These are phyloP conservation scores for Leccinum boreale DNA, from an alignment of 768 basidiomycete genomes.

Conservation along the genomic window DNA sequence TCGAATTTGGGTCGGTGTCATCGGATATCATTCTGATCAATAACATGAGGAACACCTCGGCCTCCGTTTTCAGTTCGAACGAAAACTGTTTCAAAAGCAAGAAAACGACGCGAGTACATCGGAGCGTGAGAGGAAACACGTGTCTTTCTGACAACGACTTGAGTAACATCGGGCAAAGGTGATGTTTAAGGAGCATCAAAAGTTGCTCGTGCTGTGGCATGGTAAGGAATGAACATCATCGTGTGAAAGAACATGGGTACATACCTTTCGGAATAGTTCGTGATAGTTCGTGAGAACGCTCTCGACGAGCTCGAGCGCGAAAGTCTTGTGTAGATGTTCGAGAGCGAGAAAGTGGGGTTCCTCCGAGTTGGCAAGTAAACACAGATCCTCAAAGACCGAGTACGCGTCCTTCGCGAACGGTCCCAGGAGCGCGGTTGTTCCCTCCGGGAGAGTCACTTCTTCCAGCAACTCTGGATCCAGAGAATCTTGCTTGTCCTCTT, in stretches of 20 bases:
- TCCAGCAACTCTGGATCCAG: conserved; percentile 13
- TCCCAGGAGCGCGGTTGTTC: conserved; percentile 55
- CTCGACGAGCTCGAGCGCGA: conserved; percentile 95
- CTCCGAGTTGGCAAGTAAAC: conserved; percentile 80
- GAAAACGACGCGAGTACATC: conserved; percentile 92
- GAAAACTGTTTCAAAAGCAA: conserved; percentile 91
- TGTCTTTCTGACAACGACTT: conserved; percentile 81
- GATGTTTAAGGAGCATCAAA: conserved; percentile 80
- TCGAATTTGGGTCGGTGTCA: conserved; percentile 36
- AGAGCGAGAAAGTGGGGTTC: conserved; percentile 80
- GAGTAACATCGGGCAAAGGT: conserved; percentile 86
- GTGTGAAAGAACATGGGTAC: neutral
- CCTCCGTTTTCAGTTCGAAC: conserved; percentile 72
- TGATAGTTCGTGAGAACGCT: conserved; percentile 94
- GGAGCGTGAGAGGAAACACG: conserved; percentile 82
- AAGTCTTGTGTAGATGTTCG: conserved; percentile 83
- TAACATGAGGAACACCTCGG: conserved; percentile 81
- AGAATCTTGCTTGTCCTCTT: conserved; percentile 57
- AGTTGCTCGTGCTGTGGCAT: conserved; percentile 69
- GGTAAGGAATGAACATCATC: neutral
- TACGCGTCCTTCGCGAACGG: conserved; percentile 84
- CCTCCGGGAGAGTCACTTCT: conserved; percentile 65
- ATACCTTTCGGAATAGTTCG: conserved; percentile 73
- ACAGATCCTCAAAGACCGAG: conserved; percentile 89
- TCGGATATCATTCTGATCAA: conserved; percentile 63